Percentiles rank a stretch among this genome's conserved stretches.
Conservation (phyloP, 192 early-diverging fungal species). For the Entomortierella lignicola region DNA sequence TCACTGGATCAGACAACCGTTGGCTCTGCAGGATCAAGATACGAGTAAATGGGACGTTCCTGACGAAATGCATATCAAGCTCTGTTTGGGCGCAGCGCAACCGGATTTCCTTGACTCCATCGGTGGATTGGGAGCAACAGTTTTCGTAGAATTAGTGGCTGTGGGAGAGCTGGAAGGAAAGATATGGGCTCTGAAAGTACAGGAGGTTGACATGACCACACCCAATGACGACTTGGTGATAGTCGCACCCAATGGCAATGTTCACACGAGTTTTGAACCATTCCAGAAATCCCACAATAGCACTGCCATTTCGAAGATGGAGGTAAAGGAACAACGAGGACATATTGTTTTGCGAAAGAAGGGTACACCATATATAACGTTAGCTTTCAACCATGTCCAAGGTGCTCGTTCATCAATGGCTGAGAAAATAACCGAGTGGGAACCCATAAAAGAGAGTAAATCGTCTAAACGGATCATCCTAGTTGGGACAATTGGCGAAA, state of each 20-base stretch:
- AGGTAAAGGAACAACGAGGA: not conserved
- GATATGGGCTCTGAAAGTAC: constrained; percentile 32
- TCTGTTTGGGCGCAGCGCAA: constrained; percentile 16
- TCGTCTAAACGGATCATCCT: constrained; percentile 18
- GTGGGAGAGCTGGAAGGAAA: constrained; percentile 23
- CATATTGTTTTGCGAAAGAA: constrained; percentile 1
- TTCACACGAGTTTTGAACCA: not conserved
- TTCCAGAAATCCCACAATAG: too few species aligned
- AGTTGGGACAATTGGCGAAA: constrained; percentile 26
- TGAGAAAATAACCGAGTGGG: constrained; percentile 11
- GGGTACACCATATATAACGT: constrained; percentile 15
- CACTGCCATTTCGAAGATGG: not conserved
- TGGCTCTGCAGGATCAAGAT: constrained; percentile 4
- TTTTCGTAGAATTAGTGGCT: constrained; percentile 19
- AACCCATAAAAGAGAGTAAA: not conserved
- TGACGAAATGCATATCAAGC: constrained; percentile 27
- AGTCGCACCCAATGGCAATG: constrained; percentile 3
- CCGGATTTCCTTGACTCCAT: constrained; percentile 1
- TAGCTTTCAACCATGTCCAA: constrained; percentile 17
- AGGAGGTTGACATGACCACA: constrained; percentile 1
- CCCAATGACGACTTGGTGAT: not conserved
- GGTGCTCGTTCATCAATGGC: not conserved
- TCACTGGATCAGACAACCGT: constrained; percentile 11
- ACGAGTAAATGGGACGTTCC: constrained; percentile 6
- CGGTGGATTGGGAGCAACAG: constrained; percentile 26